phyloP scores from a whole-genome alignment of 352 stramenopile species.

The Globisporangium parvum region DNA sequence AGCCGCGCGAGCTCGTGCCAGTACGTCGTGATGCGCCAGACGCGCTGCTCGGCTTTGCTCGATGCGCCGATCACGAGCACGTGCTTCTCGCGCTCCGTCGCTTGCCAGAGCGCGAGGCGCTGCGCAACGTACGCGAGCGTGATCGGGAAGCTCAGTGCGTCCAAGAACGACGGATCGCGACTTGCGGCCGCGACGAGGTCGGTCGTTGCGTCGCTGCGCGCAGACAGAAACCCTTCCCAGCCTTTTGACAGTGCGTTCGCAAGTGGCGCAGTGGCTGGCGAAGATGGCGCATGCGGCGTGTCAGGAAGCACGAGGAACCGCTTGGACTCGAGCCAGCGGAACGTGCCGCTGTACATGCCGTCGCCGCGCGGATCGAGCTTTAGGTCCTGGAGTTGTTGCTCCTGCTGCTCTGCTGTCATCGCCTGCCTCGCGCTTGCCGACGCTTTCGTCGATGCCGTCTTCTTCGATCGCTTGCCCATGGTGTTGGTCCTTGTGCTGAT shows the following conservation, averaged over 20 bases:
- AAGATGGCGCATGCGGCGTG: neutral
- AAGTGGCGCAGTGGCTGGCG: too few relatives aligned
- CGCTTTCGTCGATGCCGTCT: neutral
- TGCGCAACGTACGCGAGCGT: conserved; percentile 44
- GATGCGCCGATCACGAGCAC: conserved; percentile 58
- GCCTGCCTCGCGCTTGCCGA: neutral
- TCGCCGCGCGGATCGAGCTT: conserved; percentile 60
- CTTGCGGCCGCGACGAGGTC: conserved; percentile 34
- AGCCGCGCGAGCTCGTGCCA: conserved; percentile 48
- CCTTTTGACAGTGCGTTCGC: conserved; percentile 11
- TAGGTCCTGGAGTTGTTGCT: conserved; percentile 19
- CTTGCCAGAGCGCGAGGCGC: conserved; percentile 23
- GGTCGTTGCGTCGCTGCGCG: conserved; percentile 13
- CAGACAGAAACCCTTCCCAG: conserved; percentile 50
- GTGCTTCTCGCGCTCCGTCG: conserved; percentile 10
- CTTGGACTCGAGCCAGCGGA: conserved; percentile 71
- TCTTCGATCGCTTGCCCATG: neutral
- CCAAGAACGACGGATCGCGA: conserved; percentile 60
- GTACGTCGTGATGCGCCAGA: conserved; percentile 63
- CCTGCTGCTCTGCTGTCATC: neutral
- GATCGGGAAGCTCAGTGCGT: conserved; percentile 68
- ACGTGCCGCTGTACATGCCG: conserved; percentile 77
- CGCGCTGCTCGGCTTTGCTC: conserved; percentile 63
- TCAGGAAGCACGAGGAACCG: conserved; percentile 34
- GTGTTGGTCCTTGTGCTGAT: neutral